phyloP scores from a whole-genome alignment of 2,329 filamentous ascomycete genomes.

The Diplodia scrobiculata region DNA sequence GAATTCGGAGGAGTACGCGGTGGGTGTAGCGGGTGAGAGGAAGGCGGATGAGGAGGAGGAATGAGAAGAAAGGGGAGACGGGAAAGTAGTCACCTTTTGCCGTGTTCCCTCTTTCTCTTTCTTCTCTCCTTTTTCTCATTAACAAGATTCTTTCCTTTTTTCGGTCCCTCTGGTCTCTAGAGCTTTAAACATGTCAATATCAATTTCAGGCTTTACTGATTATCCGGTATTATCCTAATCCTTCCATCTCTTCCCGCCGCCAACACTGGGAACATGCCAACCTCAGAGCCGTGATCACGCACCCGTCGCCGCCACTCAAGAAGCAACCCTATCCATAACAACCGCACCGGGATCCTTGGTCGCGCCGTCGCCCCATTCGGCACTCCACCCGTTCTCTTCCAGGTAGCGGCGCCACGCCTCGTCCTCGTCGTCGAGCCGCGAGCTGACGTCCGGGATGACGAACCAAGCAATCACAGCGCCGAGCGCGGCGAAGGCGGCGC shows the following conservation, averaged over 20 bases:
- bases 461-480: conserved; percentile 37
- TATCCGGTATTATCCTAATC: no score
- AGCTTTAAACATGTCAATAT: no score
- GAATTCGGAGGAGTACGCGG: conserved; percentile 35
- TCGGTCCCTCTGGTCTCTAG: no score
- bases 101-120: no score
- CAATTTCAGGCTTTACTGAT: no score
- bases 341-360: conserved; percentile 33
- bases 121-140: no score
- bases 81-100: background rate
- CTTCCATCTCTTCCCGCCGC: no score
- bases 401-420: conserved; percentile 37
- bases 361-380: conserved; percentile 35
- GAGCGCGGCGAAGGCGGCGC: conserved; percentile 36
- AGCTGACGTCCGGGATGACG: conserved; percentile 38
- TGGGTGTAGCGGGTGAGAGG: conserved; percentile 32
- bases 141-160: no score
- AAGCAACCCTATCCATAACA: conserved; percentile 28
- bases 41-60: background rate
- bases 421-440: conserved; percentile 38
- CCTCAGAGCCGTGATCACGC: background rate
- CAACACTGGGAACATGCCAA: background rate
- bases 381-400: conserved; percentile 34
- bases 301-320: background rate
- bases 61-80: background rate